Conservation (phyloP, 768 basidiomycete genomes). For the Tulasnella calospora region DNA sequence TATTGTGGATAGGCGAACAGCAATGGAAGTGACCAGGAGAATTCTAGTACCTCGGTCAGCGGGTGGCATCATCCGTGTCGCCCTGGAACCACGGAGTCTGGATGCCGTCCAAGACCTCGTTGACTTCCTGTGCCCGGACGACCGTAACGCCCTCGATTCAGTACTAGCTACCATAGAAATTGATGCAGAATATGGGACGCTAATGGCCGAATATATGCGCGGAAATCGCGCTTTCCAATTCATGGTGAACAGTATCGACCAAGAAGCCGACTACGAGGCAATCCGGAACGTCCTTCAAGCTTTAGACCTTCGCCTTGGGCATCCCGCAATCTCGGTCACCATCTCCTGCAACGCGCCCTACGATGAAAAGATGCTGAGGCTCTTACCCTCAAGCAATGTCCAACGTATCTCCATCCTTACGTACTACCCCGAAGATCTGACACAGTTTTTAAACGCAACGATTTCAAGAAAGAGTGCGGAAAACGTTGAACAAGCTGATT, state of each 20-base stretch:
- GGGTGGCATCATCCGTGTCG: not conserved
- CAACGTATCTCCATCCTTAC: not conserved
- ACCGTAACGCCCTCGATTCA: not conserved
- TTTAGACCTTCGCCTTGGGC: not conserved
- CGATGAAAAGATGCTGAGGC: not conserved
- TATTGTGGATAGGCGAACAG: not conserved
- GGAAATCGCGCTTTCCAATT: not conserved
- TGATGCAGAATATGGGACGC: not conserved
- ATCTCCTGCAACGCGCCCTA: not conserved
- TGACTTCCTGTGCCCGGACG: not conserved
- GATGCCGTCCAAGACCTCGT: not conserved
- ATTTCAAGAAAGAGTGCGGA: not conserved
- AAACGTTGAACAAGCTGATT: not conserved
- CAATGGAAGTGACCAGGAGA: not conserved
- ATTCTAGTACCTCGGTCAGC: not conserved
- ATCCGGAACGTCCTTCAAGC: not conserved
- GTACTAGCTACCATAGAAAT: not conserved
- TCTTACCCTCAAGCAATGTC: not conserved
- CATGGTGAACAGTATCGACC: not conserved
- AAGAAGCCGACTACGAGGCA: not conserved
- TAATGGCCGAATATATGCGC: not conserved
- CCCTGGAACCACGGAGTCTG: not conserved
- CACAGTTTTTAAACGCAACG: not conserved
- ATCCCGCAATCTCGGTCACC: not conserved
- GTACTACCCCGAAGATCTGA: not conserved